Percentiles rank a stretch among this genome's conserved stretches.
Conservation (phyloP, 805 yeast genomes). For the Wickerhamomyces strasburgensis region DNA sequence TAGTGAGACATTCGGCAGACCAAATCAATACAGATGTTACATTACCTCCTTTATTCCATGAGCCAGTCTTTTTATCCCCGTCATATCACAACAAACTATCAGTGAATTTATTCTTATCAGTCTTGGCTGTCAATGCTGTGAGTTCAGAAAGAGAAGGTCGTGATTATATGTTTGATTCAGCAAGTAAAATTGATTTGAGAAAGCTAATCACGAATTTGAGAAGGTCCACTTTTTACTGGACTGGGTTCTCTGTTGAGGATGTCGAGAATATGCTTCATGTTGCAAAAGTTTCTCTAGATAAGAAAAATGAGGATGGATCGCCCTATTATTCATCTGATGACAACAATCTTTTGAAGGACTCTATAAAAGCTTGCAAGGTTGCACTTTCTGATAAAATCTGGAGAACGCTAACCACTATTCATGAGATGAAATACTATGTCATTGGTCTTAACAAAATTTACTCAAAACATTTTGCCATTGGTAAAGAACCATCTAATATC, state of each 20-base stretch:
- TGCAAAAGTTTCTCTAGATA: slow-evolving; percentile 41
- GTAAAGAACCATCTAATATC: slow-evolving; percentile 27
- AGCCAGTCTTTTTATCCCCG: slow-evolving; percentile 54
- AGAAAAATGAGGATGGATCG: slow-evolving; percentile 26
- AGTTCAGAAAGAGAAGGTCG: slow-evolving; percentile 62
- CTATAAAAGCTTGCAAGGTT: slow-evolving; percentile 39
- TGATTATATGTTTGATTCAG: slow-evolving; percentile 68
- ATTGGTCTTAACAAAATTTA: slow-evolving; percentile 39
- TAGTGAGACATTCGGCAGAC: slow-evolving; percentile 51
- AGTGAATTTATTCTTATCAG: slow-evolving; percentile 59
- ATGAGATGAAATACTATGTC: slow-evolving; percentile 61
- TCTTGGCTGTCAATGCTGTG: slow-evolving; percentile 67
- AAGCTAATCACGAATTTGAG: slow-evolving; percentile 57
- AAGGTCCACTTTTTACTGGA: slow-evolving; percentile 70
- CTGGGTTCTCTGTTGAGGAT: slow-evolving; percentile 61
- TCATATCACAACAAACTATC: slow-evolving; percentile 58
- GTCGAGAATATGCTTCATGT: slow-evolving; percentile 47
- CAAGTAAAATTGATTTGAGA: slow-evolving; percentile 48
- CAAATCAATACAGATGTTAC: slow-evolving; percentile 52
- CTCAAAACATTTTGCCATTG: slow-evolving; percentile 39
- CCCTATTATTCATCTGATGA: slow-evolving; percentile 35
- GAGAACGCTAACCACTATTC: slow-evolving; percentile 52
- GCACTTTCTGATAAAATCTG: slow-evolving; percentile 52
- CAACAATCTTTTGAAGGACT: slow-evolving; percentile 33
- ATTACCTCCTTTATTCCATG: slow-evolving; percentile 55